These are phyloP conservation scores for Datisca glomerata DNA, from an alignment of 306 rosid genomes.

Conservation along the genomic window DNA sequence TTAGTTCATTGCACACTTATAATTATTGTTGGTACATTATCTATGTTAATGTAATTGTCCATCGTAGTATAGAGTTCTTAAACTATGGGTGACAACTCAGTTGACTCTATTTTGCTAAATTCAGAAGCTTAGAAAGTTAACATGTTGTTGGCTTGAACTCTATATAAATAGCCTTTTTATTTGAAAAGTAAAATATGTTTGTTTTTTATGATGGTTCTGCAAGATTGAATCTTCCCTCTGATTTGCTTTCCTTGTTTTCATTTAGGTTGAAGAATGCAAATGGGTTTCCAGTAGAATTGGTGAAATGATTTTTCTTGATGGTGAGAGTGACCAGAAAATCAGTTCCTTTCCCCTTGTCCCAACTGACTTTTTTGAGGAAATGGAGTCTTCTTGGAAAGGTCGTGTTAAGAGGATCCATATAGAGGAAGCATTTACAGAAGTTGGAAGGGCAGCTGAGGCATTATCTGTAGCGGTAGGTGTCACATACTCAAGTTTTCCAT, in stretches of 20 bases:
- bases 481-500: constrained; percentile 9
- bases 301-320: constrained; percentile 56
- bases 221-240: too few relatives aligned
- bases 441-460: constrained; percentile 65
- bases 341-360: constrained; percentile 65
- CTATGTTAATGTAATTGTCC: too few relatives aligned
- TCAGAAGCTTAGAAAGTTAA: too few relatives aligned
- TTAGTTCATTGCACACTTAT: too few relatives aligned
- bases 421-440: constrained; percentile 48
- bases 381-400: constrained; percentile 84
- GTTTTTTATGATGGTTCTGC: too few relatives aligned
- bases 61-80: too few relatives aligned
- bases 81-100: too few relatives aligned
- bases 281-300: constrained; percentile 50
- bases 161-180: too few relatives aligned
- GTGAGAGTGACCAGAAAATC: constrained; percentile 49
- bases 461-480: constrained; percentile 64
- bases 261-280: constrained; percentile 68
- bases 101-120: too few relatives aligned
- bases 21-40: too few relatives aligned
- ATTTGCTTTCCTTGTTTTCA: constrained; percentile 10
- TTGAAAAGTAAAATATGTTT: too few relatives aligned
- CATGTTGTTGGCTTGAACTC: too few relatives aligned
- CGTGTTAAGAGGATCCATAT: constrained; percentile 78
- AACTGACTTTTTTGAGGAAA: constrained; percentile 71